phyloP scores from a whole-genome alignment of 2,329 filamentous ascomycete genomes.

The Phialemonium atrogriseum region DNA sequence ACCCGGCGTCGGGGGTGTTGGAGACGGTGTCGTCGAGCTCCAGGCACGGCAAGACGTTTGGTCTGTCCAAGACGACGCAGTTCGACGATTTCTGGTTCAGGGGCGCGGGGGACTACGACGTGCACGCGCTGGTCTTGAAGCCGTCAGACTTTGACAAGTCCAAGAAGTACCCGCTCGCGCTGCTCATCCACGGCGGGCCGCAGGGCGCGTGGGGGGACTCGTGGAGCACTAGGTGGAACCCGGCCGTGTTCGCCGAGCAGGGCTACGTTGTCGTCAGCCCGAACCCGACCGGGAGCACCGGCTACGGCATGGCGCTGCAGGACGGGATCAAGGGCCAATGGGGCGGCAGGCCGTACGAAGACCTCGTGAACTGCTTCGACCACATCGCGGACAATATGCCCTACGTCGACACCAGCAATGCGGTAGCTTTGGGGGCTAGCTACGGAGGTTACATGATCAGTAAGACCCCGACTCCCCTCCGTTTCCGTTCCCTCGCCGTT shows the following conservation, averaged over 20 bases:
- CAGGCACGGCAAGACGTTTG: conserved; percentile 57
- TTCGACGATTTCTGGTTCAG: conserved; percentile 62
- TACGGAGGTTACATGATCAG: conserved; percentile 73
- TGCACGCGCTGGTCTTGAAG: conserved; percentile 64
- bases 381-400: conserved; percentile 57
- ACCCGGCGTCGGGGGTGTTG: conserved; percentile 29
- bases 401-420: conserved; percentile 60
- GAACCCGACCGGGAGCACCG: conserved; percentile 77
- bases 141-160: conserved; percentile 58
- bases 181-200: conserved; percentile 77
- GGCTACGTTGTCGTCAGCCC: conserved; percentile 76
- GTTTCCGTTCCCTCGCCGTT: conserved; percentile 1
- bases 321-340: conserved; percentile 73
- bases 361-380: conserved; percentile 72
- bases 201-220: conserved; percentile 67
- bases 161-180: conserved; percentile 71
- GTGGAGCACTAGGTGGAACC: conserved; percentile 82
- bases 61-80: conserved; percentile 52
- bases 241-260: conserved; percentile 77
- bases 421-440: conserved; percentile 67
- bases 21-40: conserved; percentile 54
- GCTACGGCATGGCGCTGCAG: conserved; percentile 70
- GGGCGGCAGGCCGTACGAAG: conserved; percentile 78
- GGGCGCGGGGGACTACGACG: conserved; percentile 53
- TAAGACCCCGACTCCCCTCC: conserved; percentile 22